Evolutionary conservation across 345 rosid genomes (phyloP).

Genomic region (Linum usitatissimum): DNA sequence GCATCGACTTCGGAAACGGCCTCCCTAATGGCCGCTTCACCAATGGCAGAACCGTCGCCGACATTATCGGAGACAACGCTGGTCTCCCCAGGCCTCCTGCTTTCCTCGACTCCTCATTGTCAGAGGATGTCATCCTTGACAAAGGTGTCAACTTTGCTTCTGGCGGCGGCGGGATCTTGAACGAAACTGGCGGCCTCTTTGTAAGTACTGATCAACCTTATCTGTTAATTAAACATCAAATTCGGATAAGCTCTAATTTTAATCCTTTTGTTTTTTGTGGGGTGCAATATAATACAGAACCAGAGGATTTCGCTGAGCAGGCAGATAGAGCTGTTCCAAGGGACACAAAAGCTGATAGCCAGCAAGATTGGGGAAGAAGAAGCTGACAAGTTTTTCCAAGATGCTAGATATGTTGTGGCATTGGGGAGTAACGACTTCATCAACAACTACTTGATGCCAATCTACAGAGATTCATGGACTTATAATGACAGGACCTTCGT

Average conservation of each 20-base stretch:
- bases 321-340: slow-evolving; percentile 74
- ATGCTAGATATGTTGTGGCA: slow-evolving; percentile 63
- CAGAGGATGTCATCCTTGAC: slow-evolving; percentile 57
- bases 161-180: slow-evolving; percentile 93
- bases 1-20: slow-evolving; percentile 83
- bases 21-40: slow-evolving; percentile 90
- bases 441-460: slow-evolving; percentile 89
- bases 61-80: slow-evolving; percentile 62
- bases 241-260: no score
- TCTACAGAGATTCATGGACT: slow-evolving; percentile 75
- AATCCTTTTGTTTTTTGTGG: neutral
- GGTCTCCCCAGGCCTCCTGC: slow-evolving; percentile 91
- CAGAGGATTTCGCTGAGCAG: slow-evolving; percentile 61
- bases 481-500: slow-evolving; percentile 68
- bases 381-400: slow-evolving; percentile 57
- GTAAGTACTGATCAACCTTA: slow-evolving; percentile 37
- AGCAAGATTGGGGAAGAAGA: slow-evolving; percentile 40
- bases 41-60: slow-evolving; percentile 88
- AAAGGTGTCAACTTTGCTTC: slow-evolving; percentile 90
- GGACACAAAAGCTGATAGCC: slow-evolving; percentile 44
- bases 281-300: slow-evolving; percentile 36
- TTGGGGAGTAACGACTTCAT: slow-evolving; percentile 97
- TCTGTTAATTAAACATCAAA: no score
- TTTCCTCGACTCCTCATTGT: slow-evolving; percentile 67
- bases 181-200: slow-evolving; percentile 75